Evolutionary conservation across 192 early-diverging fungal species (phyloP).

Genomic region (Pilaira anomala): DNA sequence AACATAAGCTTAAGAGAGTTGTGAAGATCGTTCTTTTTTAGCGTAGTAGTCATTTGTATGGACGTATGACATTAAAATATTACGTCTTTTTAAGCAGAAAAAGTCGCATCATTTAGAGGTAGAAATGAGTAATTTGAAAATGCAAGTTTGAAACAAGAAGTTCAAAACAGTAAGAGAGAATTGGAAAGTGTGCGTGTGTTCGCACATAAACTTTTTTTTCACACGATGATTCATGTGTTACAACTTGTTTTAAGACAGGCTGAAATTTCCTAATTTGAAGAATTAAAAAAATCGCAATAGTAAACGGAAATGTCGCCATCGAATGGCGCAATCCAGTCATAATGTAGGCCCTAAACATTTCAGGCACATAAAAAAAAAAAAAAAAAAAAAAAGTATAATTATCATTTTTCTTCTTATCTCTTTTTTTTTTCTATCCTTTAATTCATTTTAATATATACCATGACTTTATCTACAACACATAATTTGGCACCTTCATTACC

Average conservation of each 20-base stretch:
- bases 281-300: slow-evolving; percentile 17
- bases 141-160: too few species aligned
- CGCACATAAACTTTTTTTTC: too few species aligned
- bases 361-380: not conserved
- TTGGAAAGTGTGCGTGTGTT: too few species aligned
- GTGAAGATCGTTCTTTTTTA: too few species aligned
- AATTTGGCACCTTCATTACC: slow-evolving; percentile 10
- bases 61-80: too few species aligned
- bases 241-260: not conserved
- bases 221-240: not conserved
- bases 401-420: not conserved
- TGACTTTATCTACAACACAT: not conserved
- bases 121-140: too few species aligned
- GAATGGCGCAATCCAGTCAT: slow-evolving; percentile 20
- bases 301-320: slow-evolving; percentile 21
- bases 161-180: too few species aligned
- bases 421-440: not conserved
- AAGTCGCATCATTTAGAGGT: too few species aligned
- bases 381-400: too few species aligned
- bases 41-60: too few species aligned
- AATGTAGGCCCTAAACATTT: not conserved
- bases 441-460: not conserved
- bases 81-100: too few species aligned
- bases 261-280: not conserved
- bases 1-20: too few species aligned